phyloP scores from a whole-genome alignment of 805 yeast species.

The Kodamaea jinghongensis region DNA sequence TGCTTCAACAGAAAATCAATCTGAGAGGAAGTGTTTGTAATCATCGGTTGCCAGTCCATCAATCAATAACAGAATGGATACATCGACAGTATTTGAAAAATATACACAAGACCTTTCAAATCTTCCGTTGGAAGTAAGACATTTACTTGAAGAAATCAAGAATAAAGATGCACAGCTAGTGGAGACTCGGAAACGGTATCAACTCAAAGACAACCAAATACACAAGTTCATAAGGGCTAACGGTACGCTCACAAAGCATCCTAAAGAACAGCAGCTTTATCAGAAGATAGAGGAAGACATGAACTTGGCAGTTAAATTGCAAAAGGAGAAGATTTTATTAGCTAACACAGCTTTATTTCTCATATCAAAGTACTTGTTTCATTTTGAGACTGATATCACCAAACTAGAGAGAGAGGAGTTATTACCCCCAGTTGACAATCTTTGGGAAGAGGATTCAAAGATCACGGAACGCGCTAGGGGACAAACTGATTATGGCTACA shows the following conservation, averaged over 20 bases:
- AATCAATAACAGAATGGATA: slow-evolving; percentile 59
- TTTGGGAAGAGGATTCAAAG: slow-evolving; percentile 15
- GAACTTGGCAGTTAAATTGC: slow-evolving; percentile 56
- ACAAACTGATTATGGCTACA: slow-evolving; percentile 14
- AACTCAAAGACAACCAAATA: slow-evolving; percentile 71
- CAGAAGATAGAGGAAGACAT: slow-evolving; percentile 69
- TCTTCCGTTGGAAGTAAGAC: slow-evolving; percentile 82
- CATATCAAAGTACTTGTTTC: slow-evolving; percentile 69
- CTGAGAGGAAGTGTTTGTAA: not conserved
- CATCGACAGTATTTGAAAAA: slow-evolving; percentile 63
- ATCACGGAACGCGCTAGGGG: slow-evolving; percentile 9
- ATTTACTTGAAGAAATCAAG: slow-evolving; percentile 73
- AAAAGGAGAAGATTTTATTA: slow-evolving; percentile 71
- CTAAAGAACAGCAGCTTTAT: slow-evolving; percentile 70
- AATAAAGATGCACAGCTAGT: slow-evolving; percentile 63
- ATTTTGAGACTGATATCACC: slow-evolving; percentile 72
- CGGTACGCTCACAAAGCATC: slow-evolving; percentile 77
- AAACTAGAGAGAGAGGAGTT: slow-evolving; percentile 79
- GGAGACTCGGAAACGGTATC: slow-evolving; percentile 64
- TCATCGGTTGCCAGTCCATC: not conserved
- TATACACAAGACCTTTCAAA: slow-evolving; percentile 67
- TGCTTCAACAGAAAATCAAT: too few species aligned
- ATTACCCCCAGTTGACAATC: slow-evolving; percentile 51
- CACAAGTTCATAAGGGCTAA: slow-evolving; percentile 80
- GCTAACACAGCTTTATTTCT: slow-evolving; percentile 83